A percentile compares a stretch with the other conserved stretches of the same genome.
These are phyloP conservation scores for Lipomyces yamadae DNA, from an alignment of 805 yeast genomes.

Conservation along the genomic window DNA sequence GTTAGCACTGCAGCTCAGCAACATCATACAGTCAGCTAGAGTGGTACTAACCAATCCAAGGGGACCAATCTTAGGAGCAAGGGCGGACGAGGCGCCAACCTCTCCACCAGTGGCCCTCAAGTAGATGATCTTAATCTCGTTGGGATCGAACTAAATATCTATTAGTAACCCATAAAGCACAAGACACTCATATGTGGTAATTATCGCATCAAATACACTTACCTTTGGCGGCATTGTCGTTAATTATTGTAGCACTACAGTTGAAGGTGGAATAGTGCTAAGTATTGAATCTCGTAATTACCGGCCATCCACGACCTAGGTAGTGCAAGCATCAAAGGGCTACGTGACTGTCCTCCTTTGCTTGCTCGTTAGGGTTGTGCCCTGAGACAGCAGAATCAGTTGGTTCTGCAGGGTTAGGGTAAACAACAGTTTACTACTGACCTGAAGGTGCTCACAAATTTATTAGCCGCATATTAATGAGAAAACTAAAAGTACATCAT, in stretches of 20 bases:
- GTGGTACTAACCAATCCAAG: conserved; percentile 69
- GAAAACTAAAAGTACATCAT: too few relatives aligned
- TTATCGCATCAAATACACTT: conserved; percentile 8
- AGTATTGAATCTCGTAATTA: not conserved
- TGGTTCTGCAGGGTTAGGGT: too few relatives aligned
- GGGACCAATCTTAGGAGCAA: conserved; percentile 99
- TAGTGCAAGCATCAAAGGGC: too few relatives aligned
- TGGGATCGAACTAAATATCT: conserved; percentile 79
- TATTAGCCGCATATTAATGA: too few relatives aligned
- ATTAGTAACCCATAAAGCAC: conserved; percentile 1
- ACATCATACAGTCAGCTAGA: not conserved
- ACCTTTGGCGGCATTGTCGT: conserved; percentile 35
- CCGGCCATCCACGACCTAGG: too few relatives aligned
- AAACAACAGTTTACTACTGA: too few relatives aligned
- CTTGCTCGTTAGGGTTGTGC: too few relatives aligned
- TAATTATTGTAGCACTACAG: conserved; percentile 5
- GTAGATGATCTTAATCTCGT: conserved; percentile 97
- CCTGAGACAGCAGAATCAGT: too few relatives aligned
- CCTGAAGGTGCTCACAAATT: too few relatives aligned
- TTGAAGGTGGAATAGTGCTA: too few relatives aligned
- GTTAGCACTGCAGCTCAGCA: not conserved
- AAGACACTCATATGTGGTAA: not conserved
- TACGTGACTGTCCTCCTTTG: too few relatives aligned
- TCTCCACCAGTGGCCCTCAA: conserved; percentile 99
- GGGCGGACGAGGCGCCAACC: conserved; percentile 99